Base-by-base conservation (phyloP, 768 basidiomycete species). In the Termitomyces sp. region DNA sequence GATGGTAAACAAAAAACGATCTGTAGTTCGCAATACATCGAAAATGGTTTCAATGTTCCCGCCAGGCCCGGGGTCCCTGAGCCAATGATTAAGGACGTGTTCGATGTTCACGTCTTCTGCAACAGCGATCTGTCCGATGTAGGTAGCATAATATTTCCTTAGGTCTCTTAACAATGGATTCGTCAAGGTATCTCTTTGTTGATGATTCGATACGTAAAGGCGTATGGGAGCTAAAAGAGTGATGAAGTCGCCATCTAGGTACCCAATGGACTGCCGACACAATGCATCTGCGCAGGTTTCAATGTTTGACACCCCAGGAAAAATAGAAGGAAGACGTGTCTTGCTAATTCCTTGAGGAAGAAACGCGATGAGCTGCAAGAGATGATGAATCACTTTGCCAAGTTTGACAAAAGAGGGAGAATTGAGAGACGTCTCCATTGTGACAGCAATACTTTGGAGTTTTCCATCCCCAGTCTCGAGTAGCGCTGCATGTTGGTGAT, bases 151-250 rank as follows among this genome's bases (percentile, higher is more conserved):
- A 31, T 48, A 62, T 4, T 12, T 4, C 14, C 36, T 51, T 0
- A 62, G 29, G n/a, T 22, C 18, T 18, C 34, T 13, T 5, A 54
- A 48, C 14, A 59, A 47, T n/a, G n/a, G n/a, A n/a, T n/a, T n/a
- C n/a, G n/a, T n/a, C 22, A 56, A 55, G 4, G 36, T 22, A 43
- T 37, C 27, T 7, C 0, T 27, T 34, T 51, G 50, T 16, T 46
- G 20, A 5, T 29, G 43, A 14, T 27, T 53, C 3, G 42, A 46
- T 1, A 63, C 44, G 57, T 63, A 56, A 22, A 63, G 59, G 31
- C 62, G 53, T 5, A 63, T 60, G 10, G 62, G 62, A 18, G 62
- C 62, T 18, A 63, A 56, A 34, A 63, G 49, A 2, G 59, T 63
- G 43, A 63, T 58, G 34, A 57, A 59, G 14, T 46, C 59, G 13